Evolutionary conservation across 352 stramenopile genomes (phyloP), one percentile per base, ranked within the genome.

Genomic region (Albugo laibachii): DNA sequence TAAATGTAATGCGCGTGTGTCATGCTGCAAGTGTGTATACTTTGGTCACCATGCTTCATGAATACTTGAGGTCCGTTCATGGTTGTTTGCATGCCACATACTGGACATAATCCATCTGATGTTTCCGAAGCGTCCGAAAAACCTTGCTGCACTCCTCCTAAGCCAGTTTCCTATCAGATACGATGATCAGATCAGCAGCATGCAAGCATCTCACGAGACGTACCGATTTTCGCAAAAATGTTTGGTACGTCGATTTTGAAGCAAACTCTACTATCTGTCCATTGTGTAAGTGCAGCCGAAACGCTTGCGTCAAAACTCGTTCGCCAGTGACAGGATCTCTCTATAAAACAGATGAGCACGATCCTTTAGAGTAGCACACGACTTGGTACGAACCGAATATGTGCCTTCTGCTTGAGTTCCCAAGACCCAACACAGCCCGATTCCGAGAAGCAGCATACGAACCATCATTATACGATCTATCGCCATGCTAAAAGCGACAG

Each of bases 81-180:
- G 6, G 63, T 50, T 31, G 69, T 72, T 56, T 77, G 62, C 72
- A 84, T 84, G 41, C 72, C 69, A 34, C 72, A 84, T 35, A 84
- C 66, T 0, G 72, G 72, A 38, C 72, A 84, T 13, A 84, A 35
- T 13, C 57, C 60, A 14, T 53, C 24, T 31, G 24, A 31, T 8
- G 24, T 10, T 8, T 31, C 8, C 3, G 24, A 31, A 31, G 24
- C 3, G 3, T 31, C 24, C 24, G 8, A 10, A 31, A 8, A 31
- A 31, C 24, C 24, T 31, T 64, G 77, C 5, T 47, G 49, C 8
- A 69, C 66, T 15, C 59, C 61, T 47, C 69, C 63, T 11, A 84
- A 46, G 0, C 58, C 71, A 6, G 48, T 38, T 52, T 45, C 61
- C 66, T 77, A 27, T 39, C 41, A 34, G 21, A 19, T 2, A 36